These are phyloP conservation scores for Ogataea corticis DNA, from an alignment of 805 yeast genomes.

Conservation along the genomic window DNA sequence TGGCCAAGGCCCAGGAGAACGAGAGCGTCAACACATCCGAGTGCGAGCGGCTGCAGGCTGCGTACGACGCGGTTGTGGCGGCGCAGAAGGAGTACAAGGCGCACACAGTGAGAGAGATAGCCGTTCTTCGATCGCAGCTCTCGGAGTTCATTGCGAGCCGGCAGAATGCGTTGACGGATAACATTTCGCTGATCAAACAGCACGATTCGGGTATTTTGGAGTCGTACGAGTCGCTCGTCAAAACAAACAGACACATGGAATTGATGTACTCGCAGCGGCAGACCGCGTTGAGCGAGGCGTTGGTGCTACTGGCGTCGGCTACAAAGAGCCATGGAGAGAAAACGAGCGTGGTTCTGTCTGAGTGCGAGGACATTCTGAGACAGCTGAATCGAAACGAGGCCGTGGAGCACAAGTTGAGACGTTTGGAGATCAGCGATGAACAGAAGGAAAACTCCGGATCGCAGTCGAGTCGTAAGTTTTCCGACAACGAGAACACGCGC, in stretches of 20 bases:
- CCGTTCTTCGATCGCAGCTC: constrained; percentile 38
- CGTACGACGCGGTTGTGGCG: constrained; percentile 57
- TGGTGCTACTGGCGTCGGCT: constrained; percentile 44
- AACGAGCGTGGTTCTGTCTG: constrained; percentile 43
- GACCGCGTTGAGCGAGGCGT: constrained; percentile 41
- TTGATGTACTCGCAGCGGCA: constrained; percentile 49
- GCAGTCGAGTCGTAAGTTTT: neutral
- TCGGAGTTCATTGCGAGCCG: constrained; percentile 39
- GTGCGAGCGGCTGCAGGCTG: constrained; percentile 52
- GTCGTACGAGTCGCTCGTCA: constrained; percentile 48
- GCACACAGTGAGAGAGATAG: constrained; percentile 47
- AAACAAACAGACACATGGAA: constrained; percentile 51
- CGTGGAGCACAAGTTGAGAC: constrained; percentile 18
- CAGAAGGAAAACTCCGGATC: constrained; percentile 11
- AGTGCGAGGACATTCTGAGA: constrained; percentile 47
- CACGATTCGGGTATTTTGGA: constrained; percentile 52
- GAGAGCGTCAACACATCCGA: constrained; percentile 50
- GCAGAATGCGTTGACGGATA: constrained; percentile 36
- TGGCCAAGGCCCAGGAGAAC: constrained; percentile 48
- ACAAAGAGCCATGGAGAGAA: constrained; percentile 52
- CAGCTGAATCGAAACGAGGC: constrained; percentile 28
- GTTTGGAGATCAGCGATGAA: neutral
- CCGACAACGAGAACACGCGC: neutral
- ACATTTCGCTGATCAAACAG: constrained; percentile 38
- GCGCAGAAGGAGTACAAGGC: constrained; percentile 52